Conservation (phyloP, 2,329 filamentous ascomycete genomes). For the Microdochium paspali region DNA sequence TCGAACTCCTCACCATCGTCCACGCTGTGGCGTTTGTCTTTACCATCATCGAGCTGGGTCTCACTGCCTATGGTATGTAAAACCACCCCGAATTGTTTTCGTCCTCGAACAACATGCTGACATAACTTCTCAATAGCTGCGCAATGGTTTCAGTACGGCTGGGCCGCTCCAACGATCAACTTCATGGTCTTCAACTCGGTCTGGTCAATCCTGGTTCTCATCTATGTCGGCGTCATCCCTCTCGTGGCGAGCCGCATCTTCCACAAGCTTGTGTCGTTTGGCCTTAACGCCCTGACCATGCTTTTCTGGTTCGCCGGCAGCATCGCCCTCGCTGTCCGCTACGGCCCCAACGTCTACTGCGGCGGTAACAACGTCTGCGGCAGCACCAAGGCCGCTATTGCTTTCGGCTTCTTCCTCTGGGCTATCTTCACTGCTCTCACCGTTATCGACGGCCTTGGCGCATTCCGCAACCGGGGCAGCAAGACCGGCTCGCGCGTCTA, state of each 20-base stretch:
- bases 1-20: constrained; percentile 49
- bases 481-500: background rate
- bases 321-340: constrained; percentile 61
- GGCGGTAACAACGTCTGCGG: constrained; percentile 44
- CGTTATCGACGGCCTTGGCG: constrained; percentile 34
- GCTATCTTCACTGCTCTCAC: constrained; percentile 37
- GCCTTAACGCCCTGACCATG: constrained; percentile 61
- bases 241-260: constrained; percentile 50
- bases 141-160: constrained; percentile 6
- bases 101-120: too few relatives aligned
- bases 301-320: constrained; percentile 88
- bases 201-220: constrained; percentile 65
- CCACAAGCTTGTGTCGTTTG: constrained; percentile 57
- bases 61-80: constrained; percentile 49
- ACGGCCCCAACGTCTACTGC: constrained; percentile 47
- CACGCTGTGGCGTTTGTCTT: constrained; percentile 60
- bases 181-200: constrained; percentile 74
- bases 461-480: constrained; percentile 21
- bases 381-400: constrained; percentile 52
- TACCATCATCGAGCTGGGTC: constrained; percentile 63
- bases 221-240: constrained; percentile 62
- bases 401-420: constrained; percentile 59
- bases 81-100: background rate
- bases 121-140: too few relatives aligned
- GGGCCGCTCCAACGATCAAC: constrained; percentile 49